These are phyloP conservation scores for Colletotrichum sp. DNA, from an alignment of 2,329 filamentous ascomycete species.

Conservation along the genomic window DNA sequence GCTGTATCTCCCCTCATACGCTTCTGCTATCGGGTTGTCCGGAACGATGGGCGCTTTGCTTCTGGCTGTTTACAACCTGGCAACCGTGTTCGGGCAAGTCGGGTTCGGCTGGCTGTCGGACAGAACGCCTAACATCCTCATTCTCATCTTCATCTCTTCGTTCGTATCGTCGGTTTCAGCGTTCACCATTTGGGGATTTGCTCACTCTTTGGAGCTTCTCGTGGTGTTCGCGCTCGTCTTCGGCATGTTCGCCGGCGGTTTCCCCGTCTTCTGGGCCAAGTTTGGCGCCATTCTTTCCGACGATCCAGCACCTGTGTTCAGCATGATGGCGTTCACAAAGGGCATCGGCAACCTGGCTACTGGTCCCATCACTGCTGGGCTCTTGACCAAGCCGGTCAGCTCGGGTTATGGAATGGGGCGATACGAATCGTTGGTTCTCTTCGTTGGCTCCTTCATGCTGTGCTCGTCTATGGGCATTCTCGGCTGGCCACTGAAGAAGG, in stretches of 20 bases:
- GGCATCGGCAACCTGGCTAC: conserved; percentile 32
- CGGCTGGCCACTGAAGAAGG: conserved; percentile 12
- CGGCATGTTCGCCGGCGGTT: conserved; percentile 60
- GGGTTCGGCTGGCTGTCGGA: conserved; percentile 54
- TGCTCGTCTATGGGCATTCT: conserved; percentile 11
- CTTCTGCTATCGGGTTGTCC: conserved; percentile 42
- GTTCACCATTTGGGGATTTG: conserved; percentile 61
- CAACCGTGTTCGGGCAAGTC: conserved; percentile 49
- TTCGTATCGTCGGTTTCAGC: conserved; percentile 52
- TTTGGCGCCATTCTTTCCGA: conserved; percentile 31
- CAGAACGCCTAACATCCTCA: conserved; percentile 45
- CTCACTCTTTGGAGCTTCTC: conserved; percentile 46
- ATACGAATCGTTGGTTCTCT: conserved; percentile 14
- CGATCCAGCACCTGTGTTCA: conserved; percentile 29
- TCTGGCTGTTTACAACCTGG: conserved; percentile 51
- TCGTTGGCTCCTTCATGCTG: conserved; percentile 18
- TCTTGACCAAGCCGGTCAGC: conserved; percentile 21
- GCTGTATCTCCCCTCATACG: conserved; percentile 58
- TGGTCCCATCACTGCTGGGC: conserved; percentile 26
- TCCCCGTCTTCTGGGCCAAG: conserved; percentile 29
- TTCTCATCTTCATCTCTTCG: conserved; percentile 46
- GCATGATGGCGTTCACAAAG: conserved; percentile 33
- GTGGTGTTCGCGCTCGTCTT: conserved; percentile 58
- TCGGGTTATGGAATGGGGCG: conserved; percentile 11
- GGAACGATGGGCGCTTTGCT: conserved; percentile 50